phyloP scores from a whole-genome alignment of 305 asterid species.

The Nicotiana rustica region DNA sequence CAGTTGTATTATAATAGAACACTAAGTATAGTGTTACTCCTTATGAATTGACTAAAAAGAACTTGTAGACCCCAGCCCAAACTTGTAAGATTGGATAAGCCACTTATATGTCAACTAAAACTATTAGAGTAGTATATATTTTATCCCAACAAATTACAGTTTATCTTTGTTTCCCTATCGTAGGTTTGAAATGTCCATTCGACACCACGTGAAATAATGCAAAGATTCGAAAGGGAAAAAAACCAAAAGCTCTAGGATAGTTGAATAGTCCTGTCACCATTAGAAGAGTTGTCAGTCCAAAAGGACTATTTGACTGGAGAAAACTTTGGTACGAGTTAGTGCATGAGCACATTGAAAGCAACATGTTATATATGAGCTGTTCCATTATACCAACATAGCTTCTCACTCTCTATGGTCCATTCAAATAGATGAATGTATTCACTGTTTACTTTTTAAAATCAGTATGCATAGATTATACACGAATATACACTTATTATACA shows the following conservation, averaged over 20 bases:
- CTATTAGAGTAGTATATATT: background rate
- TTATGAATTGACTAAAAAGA: no score
- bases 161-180: background rate
- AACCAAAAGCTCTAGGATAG: background rate
- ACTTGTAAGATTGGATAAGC: background rate
- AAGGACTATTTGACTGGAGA: background rate
- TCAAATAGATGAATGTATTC: no score
- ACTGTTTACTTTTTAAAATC: no score
- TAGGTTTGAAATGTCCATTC: background rate
- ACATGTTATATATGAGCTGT: background rate
- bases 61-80: no score
- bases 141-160: background rate
- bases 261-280: background rate
- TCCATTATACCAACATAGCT: no score
- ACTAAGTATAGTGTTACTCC: no score
- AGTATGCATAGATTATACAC: no score
- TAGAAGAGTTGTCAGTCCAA: background rate
- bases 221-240: background rate
- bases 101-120: background rate
- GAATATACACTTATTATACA: no score
- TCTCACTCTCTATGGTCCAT: no score
- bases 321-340: background rate
- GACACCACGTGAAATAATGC: background rate
- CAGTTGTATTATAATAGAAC: no score
- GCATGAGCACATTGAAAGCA: background rate